Evolutionary conservation across 805 yeast genomes (phyloP).

Genomic region (Wickerhamomyces bisporus): DNA sequence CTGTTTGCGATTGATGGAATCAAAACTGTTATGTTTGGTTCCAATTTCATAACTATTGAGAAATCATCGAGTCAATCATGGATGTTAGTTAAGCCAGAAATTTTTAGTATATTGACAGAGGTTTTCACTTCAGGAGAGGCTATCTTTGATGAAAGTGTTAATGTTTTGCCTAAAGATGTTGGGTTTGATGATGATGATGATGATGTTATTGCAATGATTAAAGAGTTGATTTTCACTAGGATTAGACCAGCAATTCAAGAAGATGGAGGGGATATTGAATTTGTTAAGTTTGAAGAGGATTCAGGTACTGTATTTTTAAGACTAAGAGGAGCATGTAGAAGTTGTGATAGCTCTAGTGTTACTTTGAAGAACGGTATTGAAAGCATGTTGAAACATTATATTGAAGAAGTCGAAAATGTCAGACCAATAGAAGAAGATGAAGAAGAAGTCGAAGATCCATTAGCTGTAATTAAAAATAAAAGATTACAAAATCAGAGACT

Average conservation of each 20-base stretch:
- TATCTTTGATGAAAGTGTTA: slow-evolving; percentile 34
- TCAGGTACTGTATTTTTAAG: slow-evolving; percentile 54
- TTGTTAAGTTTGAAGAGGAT: slow-evolving; percentile 54
- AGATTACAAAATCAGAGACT: too few species aligned
- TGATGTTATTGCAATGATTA: slow-evolving; percentile 61
- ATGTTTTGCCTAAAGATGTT: slow-evolving; percentile 29
- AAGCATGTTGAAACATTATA: slow-evolving; percentile 63
- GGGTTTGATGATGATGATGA: slow-evolving; percentile 56
- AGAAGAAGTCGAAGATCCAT: slow-evolving; percentile 14
- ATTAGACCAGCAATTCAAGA: slow-evolving; percentile 72
- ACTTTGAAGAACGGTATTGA: slow-evolving; percentile 68
- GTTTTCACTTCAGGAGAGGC: slow-evolving; percentile 40
- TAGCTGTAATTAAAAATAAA: slow-evolving; percentile 12
- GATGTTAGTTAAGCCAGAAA: slow-evolving; percentile 62
- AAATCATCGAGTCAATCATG: slow-evolving; percentile 46
- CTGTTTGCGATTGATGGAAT: slow-evolving; percentile 75
- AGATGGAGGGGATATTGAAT: slow-evolving; percentile 72
- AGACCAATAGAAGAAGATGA: slow-evolving; percentile 43
- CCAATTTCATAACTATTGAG: slow-evolving; percentile 79
- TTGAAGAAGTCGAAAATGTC: slow-evolving; percentile 61
- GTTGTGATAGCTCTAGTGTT: slow-evolving; percentile 63
- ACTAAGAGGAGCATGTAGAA: slow-evolving; percentile 66
- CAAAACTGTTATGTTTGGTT: slow-evolving; percentile 71
- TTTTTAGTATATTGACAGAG: slow-evolving; percentile 36
- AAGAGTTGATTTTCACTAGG: slow-evolving; percentile 63